phyloP scores from a whole-genome alignment of 169 alveolate genomes.

The Eimeria falciformis region DNA sequence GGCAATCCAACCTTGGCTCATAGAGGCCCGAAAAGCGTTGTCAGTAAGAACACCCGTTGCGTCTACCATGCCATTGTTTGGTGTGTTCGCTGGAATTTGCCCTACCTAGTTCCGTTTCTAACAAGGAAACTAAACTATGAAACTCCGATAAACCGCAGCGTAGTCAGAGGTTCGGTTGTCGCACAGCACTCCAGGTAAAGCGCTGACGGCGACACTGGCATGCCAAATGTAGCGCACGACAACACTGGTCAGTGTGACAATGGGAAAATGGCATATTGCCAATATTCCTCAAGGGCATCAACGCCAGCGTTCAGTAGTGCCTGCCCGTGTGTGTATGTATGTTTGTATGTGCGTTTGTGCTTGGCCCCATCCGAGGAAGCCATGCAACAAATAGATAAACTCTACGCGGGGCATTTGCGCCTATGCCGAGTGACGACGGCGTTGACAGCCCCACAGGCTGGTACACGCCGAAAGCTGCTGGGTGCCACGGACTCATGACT shows the following conservation, averaged over 20 bases:
- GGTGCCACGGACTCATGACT: conserved; percentile 3
- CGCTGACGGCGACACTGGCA: neutral
- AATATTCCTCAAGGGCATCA: neutral
- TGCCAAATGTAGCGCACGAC: conserved; percentile 5
- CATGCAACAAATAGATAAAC: neutral
- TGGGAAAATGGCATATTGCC: neutral
- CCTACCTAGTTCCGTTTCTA: too few relatives aligned
- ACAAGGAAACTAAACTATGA: too few relatives aligned
- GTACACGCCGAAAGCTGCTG: neutral
- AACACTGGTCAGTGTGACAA: neutral
- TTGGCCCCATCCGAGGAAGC: neutral
- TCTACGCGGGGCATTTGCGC: neutral
- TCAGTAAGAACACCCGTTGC: too few relatives aligned
- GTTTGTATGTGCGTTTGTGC: too few relatives aligned
- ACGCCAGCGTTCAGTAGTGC: too few relatives aligned
- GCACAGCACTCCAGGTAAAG: neutral
- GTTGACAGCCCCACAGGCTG: neutral
- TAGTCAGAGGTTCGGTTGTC: neutral
- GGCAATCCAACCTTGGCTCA: too few relatives aligned
- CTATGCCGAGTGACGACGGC: neutral
- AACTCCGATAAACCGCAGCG: neutral
- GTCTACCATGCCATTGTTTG: too few relatives aligned
- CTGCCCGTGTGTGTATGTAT: too few relatives aligned
- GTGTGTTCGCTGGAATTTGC: too few relatives aligned
- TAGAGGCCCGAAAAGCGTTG: too few relatives aligned